A percentile compares a stretch with the other conserved stretches of the same genome.
Conservation (phyloP, 2,329 filamentous ascomycete species). For the Penicillium sp. region DNA sequence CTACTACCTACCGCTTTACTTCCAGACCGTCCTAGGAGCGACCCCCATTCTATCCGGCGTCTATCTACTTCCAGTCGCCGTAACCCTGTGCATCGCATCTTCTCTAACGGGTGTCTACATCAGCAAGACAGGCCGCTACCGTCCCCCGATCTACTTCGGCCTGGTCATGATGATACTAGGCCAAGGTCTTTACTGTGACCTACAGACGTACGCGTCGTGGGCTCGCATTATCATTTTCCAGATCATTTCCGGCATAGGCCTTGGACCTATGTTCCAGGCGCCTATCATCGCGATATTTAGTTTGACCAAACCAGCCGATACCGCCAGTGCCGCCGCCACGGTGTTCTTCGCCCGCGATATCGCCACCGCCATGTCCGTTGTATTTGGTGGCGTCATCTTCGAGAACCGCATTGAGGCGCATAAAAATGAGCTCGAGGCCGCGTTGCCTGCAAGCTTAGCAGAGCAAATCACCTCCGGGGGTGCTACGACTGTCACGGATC, state of each 20-base stretch:
- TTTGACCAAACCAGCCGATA: not conserved
- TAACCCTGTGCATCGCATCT: not conserved
- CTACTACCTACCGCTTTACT: conserved; percentile 7
- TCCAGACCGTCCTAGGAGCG: not conserved
- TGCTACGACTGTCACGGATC: not conserved
- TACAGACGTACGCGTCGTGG: not conserved
- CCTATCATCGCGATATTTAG: conserved; percentile 1
- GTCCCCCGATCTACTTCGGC: not conserved
- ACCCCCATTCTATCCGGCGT: conserved; percentile 1
- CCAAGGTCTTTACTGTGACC: not conserved
- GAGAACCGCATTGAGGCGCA: conserved; percentile 45
- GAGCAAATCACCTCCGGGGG: not conserved
- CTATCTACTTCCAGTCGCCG: conserved; percentile 4
- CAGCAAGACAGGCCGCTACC: not conserved
- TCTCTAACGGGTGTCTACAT: not conserved
- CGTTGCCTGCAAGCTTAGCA: not conserved
- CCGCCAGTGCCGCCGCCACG: not conserved
- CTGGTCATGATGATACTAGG: not conserved
- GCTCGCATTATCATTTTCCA: not conserved
- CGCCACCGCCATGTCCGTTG: conserved; percentile 1
- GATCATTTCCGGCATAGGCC: not conserved
- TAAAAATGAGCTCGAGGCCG: not conserved
- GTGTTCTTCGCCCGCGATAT: not conserved
- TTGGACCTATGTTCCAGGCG: conserved; percentile 1
- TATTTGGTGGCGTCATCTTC: not conserved